Evolutionary conservation across 148 eudicot species (phyloP), one percentile per base, ranked within the genome.

Genomic region (Suaeda aralocaspica): DNA sequence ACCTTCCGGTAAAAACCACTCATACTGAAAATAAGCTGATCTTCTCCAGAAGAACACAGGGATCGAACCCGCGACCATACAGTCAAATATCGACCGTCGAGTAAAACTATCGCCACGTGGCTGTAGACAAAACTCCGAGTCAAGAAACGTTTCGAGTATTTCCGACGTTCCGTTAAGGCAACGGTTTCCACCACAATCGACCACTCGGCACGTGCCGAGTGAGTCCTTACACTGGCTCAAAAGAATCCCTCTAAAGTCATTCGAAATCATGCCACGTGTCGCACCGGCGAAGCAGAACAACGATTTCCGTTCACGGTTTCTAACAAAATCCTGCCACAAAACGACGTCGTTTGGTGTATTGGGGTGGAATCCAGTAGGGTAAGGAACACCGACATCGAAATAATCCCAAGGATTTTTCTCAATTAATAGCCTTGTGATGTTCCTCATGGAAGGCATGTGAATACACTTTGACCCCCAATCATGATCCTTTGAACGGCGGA

Each of bases 61-160:
- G 13, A 93, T 86, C 44, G 96, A 88, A 70, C 98, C 98, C 34
- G 96, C 98, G 9, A 93, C 26, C 98, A 93, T 90, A 64, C 98
- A 93, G 29, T 93, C 98, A 29, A 93, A 93, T 3, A 85, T 82
- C 1, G 98, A 93, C 80, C 96, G 83, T 4, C 96, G 83, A 0
- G 96, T 90, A 55, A 88, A 90, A 45, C 98, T 93, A 29, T 93
- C 98, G 4, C 98, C 98, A 36, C 95, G 76, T 0, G 98, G 98
- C 78, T 93, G 98, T 5, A 93, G 10, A 59, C 96, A 93, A 39
- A 93, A 93, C 1, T 88, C 85, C 56, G 98, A 90, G 31, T 76
- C 84, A 2, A 93, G 87, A 67, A 93, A 89, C 58, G 92, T 77
- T 46, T 84, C 87, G 8, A 90, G 76, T 2, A 93, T 79, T 12